phyloP scores from a whole-genome alignment of 1,139 yeast genomes.

The Ogataea hybrid region DNA sequence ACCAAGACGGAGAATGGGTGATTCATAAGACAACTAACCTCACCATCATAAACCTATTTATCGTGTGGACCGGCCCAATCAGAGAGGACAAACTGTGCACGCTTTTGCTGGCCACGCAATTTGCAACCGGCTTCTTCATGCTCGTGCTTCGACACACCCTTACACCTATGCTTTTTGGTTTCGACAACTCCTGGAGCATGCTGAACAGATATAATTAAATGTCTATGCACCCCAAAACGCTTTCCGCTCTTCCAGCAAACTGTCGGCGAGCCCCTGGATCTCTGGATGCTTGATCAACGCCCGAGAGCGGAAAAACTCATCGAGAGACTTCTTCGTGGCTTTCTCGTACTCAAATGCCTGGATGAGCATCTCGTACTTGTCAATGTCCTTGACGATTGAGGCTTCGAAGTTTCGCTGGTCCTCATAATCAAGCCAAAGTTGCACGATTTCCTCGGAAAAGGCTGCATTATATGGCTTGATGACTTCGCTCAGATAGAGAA shows the following conservation, averaged over 20 bases:
- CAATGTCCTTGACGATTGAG: constrained; percentile 87
- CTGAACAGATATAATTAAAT: constrained; percentile 26
- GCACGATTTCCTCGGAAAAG: constrained; percentile 66
- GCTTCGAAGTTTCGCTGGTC: constrained; percentile 81
- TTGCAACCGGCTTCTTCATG: constrained; percentile 63
- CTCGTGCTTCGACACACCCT: constrained; percentile 75
- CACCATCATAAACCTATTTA: constrained; percentile 78
- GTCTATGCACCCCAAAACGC: constrained; percentile 36
- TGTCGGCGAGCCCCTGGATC: constrained; percentile 69
- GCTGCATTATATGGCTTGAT: constrained; percentile 60
- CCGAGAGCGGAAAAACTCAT: constrained; percentile 68
- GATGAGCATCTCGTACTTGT: constrained; percentile 86
- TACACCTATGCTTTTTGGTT: constrained; percentile 86
- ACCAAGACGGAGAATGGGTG: constrained; percentile 25
- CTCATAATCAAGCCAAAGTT: constrained; percentile 90
- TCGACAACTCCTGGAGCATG: constrained; percentile 59
- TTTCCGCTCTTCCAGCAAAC: constrained; percentile 56
- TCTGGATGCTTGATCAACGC: constrained; percentile 67
- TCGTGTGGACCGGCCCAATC: constrained; percentile 88
- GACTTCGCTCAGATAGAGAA: constrained; percentile 60
- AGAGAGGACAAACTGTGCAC: constrained; percentile 76
- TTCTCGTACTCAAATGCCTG: constrained; percentile 92
- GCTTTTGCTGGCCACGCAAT: constrained; percentile 59
- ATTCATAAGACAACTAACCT: constrained; percentile 66
- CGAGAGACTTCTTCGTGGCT: constrained; percentile 55